A percentile compares a stretch with the other conserved stretches of the same genome.
phyloP scores from a whole-genome alignment of 192 early-diverging fungal genomes.

The Martensiomyces pterosporus region DNA sequence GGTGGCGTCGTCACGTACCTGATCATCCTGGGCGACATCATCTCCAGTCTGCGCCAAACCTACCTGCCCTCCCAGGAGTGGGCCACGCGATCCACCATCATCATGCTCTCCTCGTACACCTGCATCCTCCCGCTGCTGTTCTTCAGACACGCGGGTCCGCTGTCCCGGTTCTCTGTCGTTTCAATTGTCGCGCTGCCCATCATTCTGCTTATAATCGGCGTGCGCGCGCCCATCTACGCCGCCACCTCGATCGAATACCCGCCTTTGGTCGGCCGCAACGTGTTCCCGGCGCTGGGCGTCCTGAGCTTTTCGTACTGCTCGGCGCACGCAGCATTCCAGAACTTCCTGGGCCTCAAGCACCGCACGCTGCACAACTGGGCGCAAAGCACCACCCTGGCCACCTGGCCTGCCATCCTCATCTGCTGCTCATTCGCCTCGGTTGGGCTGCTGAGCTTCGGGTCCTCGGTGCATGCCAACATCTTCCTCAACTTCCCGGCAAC shows the following conservation, averaged over 20 bases:
- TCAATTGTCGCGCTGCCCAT: constrained; percentile 50
- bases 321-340: constrained; percentile 51
- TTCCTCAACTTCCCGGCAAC: constrained; percentile 52
- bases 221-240: constrained; percentile 45
- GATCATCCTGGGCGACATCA: not conserved
- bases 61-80: not conserved
- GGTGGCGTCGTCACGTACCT: constrained; percentile 6
- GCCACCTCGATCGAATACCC: constrained; percentile 34
- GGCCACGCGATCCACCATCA: not conserved
- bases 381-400: constrained; percentile 40
- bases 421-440: constrained; percentile 51
- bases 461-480: constrained; percentile 50
- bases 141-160: constrained; percentile 47
- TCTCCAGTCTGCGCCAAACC: not conserved
- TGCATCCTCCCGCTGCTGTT: constrained; percentile 37
- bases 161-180: constrained; percentile 44
- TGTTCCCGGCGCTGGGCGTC: constrained; percentile 51
- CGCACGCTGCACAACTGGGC: constrained; percentile 38
- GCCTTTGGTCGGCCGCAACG: constrained; percentile 39
- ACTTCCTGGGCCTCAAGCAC: constrained; percentile 41
- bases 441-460: constrained; percentile 52
- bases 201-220: constrained; percentile 44
- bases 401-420: constrained; percentile 34
- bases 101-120: constrained; percentile 8
- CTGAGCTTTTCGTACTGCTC: constrained; percentile 56